phyloP scores from a whole-genome alignment of 352 stramenopile genomes.

The Globisporangium rhizosaccharum region DNA sequence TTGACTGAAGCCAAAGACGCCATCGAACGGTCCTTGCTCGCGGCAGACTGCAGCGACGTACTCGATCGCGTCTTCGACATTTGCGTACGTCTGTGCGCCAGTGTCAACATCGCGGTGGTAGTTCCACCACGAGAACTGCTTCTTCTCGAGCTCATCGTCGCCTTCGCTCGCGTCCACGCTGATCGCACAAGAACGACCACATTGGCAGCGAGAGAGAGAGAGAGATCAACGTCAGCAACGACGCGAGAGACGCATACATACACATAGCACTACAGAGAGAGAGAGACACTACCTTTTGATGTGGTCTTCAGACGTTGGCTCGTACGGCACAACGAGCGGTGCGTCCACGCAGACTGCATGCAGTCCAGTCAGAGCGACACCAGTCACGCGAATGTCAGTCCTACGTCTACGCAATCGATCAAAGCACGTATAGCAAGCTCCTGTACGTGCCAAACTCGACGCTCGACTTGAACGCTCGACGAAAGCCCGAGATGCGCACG shows the following conservation, averaged over 20 bases:
- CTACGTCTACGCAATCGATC: not conserved
- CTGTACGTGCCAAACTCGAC: constrained; percentile 67
- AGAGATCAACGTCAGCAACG: not conserved
- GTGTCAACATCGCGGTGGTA: constrained; percentile 43
- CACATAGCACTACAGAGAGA: not conserved
- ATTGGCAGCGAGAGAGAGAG: not conserved
- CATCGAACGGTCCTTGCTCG: constrained; percentile 76
- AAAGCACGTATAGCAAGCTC: not conserved
- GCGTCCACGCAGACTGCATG: constrained; percentile 67
- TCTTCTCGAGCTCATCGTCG: constrained; percentile 19
- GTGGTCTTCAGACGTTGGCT: constrained; percentile 37
- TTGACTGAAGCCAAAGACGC: constrained; percentile 84
- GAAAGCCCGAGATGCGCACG: constrained; percentile 63
- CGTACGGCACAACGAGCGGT: constrained; percentile 65
- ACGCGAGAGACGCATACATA: not conserved
- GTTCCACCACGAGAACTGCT: constrained; percentile 76
- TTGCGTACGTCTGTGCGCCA: constrained; percentile 32
- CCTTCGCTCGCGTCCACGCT: not conserved
- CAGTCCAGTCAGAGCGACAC: not conserved
- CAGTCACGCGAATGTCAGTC: not conserved
- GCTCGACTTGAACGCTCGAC: constrained; percentile 66
- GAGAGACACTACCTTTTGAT: constrained; percentile 4
- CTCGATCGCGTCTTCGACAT: constrained; percentile 58
- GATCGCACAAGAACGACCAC: not conserved
- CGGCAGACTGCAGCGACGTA: constrained; percentile 57